Evolutionary conservation across 805 yeast species (phyloP), one percentile per base, ranked within the genome.

Genomic region (Saturnispora mendoncae): DNA sequence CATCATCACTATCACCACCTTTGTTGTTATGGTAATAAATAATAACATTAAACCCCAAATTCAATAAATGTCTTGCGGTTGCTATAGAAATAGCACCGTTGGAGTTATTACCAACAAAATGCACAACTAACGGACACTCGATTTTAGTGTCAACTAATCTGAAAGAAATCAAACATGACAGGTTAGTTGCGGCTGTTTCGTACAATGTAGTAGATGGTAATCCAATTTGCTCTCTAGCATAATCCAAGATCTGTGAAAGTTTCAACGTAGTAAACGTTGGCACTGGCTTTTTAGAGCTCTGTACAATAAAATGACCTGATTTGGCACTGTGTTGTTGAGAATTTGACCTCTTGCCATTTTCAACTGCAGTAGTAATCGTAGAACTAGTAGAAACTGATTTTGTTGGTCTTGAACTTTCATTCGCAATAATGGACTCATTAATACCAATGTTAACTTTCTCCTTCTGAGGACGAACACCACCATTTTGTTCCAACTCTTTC

Each of bases 231-330:
- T 76, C 80, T 3, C 64, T 53, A 9, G 79, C 56, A 5, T 77
- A 55, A 32, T 82, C 67, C 56, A 85, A 90, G 36, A 86, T 73
- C 47, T 85, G 95, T 6, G 80, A 63, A 42, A 86, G 60, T 58
- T 88, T 95, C 4, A 84, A 74, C 1, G 94, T 86, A 2, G 88
- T 74, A 13, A 87, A 80, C 41, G 76, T 62, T 2, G 84, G 80
- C 2, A 80, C 54, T 2, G 59, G 41, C 3, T 14, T 18, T n/a
- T 27, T 15, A 7, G 39, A 13, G 18, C 31, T 23, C 10, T 26
- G 14, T 18, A 34, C 29, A 9, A 34, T 20, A 29, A 40, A 40
- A 6, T 38, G 41, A 18, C 30, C 20, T 4, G 19, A 15, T 14
- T 26, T 28, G 8, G 33, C 13, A 14, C 14, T 38, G 20, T 18